A percentile compares a stretch with the other conserved stretches of the same genome.
Evolutionary conservation across 2,329 filamentous ascomycete species (phyloP).

Genomic region (Colletotrichum sansevieriae): DNA sequence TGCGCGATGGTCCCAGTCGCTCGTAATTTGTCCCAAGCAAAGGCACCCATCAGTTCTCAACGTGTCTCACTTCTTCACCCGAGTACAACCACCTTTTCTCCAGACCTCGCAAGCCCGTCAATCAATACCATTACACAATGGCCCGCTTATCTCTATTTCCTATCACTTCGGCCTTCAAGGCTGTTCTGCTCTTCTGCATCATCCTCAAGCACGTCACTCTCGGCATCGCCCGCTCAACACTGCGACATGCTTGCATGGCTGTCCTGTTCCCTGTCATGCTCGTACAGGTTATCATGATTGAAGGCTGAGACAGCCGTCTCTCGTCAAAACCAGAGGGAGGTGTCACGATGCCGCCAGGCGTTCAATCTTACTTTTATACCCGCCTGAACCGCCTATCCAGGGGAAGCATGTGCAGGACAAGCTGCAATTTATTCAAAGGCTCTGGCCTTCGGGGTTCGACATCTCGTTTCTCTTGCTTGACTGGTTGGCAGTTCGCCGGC

Average conservation of each 20-base stretch:
- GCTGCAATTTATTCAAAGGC: not conserved
- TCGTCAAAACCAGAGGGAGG: not conserved
- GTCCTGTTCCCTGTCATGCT: constrained; percentile 37
- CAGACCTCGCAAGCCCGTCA: not conserved
- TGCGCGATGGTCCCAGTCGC: not conserved
- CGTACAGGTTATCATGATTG: constrained; percentile 31
- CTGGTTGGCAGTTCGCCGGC: not conserved
- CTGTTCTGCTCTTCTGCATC: constrained; percentile 30
- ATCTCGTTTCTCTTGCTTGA: not conserved
- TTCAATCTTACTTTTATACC: not conserved
- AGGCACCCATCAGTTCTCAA: not conserved
- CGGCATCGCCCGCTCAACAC: constrained; percentile 21
- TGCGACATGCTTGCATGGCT: constrained; percentile 25
- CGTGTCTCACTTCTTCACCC: not conserved
- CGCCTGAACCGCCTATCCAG: not conserved
- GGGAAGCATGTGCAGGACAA: not conserved
- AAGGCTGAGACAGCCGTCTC: constrained; percentile 31
- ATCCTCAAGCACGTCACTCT: constrained; percentile 37
- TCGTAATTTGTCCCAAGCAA: not conserved
- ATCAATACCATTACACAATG: constrained; percentile 11
- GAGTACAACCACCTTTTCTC: not conserved
- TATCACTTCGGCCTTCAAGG: constrained; percentile 30
- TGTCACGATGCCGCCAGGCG: not conserved
- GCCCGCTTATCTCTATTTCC: constrained; percentile 26
- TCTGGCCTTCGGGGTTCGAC: not conserved